phyloP scores from a whole-genome alignment of 164 flowering plant species.

The Magnolia changhungtana region DNA sequence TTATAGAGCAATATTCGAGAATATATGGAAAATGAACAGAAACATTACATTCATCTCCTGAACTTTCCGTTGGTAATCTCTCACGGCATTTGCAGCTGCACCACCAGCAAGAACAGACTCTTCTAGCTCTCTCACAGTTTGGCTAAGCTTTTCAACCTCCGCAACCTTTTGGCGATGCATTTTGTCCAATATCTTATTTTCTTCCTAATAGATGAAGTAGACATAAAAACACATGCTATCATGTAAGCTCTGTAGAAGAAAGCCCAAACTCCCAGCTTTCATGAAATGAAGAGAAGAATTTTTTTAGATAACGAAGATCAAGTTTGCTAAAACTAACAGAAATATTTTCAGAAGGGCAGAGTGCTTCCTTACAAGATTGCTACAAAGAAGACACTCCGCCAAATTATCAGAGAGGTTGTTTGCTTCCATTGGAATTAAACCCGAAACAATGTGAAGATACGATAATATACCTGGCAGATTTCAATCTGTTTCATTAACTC shows the following conservation, averaged over 20 bases:
- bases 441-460: neutral
- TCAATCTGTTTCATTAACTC: slow-evolving; percentile 71
- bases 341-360: neutral
- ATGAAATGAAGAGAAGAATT: no score
- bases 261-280: no score
- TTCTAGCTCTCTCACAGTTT: slow-evolving; percentile 69
- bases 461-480: slow-evolving; percentile 60
- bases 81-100: slow-evolving; percentile 77
- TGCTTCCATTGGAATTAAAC: neutral
- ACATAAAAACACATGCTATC: no score
- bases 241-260: no score
- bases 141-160: slow-evolving; percentile 66
- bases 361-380: neutral
- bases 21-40: neutral
- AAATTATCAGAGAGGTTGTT: neutral
- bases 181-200: slow-evolving; percentile 66
- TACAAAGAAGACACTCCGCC: neutral
- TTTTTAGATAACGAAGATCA: no score
- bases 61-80: slow-evolving; percentile 66
- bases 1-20: neutral
- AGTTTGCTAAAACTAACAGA: neutral
- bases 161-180: slow-evolving; percentile 69
- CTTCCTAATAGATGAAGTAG: slow-evolving; percentile 36
- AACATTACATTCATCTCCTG: slow-evolving; percentile 66
- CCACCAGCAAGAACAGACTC: slow-evolving; percentile 79